Evolutionary conservation across 306 rosid genomes (phyloP).

Genomic region (Citrullus colocynthis): DNA sequence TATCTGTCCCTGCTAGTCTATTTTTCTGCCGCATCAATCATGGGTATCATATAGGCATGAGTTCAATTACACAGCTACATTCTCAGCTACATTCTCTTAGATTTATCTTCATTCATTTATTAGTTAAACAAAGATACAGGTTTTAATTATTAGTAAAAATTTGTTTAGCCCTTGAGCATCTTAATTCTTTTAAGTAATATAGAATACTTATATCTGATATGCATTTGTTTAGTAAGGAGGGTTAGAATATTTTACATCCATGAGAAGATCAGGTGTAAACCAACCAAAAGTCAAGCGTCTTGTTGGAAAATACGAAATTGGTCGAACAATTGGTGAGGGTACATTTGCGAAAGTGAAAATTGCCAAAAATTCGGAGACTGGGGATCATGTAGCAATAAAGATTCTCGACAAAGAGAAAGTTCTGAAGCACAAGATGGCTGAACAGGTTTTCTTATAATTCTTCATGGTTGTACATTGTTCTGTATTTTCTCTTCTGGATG

Average conservation of each 20-base stretch:
- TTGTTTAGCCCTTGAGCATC: not conserved
- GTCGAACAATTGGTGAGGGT: slow-evolving; percentile 97
- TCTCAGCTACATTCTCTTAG: not conserved
- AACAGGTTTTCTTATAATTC: slow-evolving; percentile 43
- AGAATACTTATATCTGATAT: not conserved
- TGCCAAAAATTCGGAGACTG: slow-evolving; percentile 71
- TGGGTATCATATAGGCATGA: not conserved
- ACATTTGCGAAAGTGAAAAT: slow-evolving; percentile 93
- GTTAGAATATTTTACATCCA: slow-evolving; percentile 7
- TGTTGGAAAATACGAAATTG: slow-evolving; percentile 87
- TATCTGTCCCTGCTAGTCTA: not conserved
- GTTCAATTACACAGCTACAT: not conserved
- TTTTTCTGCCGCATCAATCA: not conserved
- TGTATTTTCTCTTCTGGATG: not conserved
- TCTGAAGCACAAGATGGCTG: slow-evolving; percentile 98
- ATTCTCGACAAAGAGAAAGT: slow-evolving; percentile 95
- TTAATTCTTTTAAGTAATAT: not conserved
- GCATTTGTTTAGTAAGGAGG: not conserved
- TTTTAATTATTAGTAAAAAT: not conserved
- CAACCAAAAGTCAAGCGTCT: slow-evolving; percentile 77
- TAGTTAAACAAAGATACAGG: not conserved
- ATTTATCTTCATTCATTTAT: not conserved
- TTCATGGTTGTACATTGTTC: not conserved
- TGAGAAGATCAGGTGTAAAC: slow-evolving; percentile 37
- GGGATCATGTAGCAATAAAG: slow-evolving; percentile 72